Base-by-base conservation (phyloP, 176 grass and related monocot species). In the Poa annua region DNA sequence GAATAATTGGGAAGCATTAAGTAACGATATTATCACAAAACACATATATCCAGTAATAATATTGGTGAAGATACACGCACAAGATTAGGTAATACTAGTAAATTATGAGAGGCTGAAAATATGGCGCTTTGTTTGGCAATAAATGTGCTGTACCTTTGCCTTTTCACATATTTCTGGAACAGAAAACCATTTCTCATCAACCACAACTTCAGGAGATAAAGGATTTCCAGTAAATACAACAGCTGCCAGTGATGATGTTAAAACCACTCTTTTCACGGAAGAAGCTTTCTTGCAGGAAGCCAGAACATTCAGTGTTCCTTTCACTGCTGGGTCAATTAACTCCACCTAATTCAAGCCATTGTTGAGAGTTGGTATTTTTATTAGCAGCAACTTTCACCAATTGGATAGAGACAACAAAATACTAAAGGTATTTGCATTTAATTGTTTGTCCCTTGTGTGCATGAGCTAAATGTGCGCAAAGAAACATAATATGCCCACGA, bases 281-380 rank as follows among this genome's bases (percentile, higher is more conserved):
- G 74, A 71, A 78, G 80, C 63, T 83, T 88, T 88, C 79, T 77
- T 79, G 74, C 80, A 62, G 63, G 86, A 79, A 34, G 11, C 41
- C 33, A 88, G 55, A 83, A 88, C 80, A 66, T 88, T 88, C 15
- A 84, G 75, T 72, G 86, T 88, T 66, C 80, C 86, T 73, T 84
- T 83, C 22, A 88, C 72, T 65, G 86, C 86, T 50, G 87, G 82
- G 0, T 85, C 82, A 60, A 89, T 85, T 42, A 89, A 50, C 22
- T 89, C 87, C 11, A 19, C 82, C 82, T 89, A 69, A 68, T 6
- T 12, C 44, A 68, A 39, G 38, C 8, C 11, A 21, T 20, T 59
- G 73, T 34, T 45, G 11, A 45, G 38, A 69, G 4, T 70, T 42
- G 8, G 49, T 32, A 71, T 41, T 4, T 26, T 5, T 20, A 21